phyloP scores from a whole-genome alignment of 495 filamentous ascomycete species.

The Penicillium arizonense region DNA sequence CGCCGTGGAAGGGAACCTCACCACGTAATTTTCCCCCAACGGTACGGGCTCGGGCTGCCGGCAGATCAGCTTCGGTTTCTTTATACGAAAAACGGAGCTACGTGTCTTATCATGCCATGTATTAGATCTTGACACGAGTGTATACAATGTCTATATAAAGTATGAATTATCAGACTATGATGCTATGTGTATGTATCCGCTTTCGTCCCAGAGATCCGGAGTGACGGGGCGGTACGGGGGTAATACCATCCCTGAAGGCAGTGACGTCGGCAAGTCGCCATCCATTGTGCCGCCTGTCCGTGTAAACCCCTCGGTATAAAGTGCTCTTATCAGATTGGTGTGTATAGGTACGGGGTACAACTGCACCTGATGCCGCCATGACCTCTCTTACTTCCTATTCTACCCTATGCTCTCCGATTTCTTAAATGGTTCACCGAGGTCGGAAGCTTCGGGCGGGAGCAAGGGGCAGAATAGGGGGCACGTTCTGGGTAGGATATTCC shows the following conservation, averaged over 20 bases:
- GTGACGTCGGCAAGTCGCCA: constrained; percentile 42
- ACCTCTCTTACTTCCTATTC: background rate
- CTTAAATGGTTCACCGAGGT: constrained; percentile 30
- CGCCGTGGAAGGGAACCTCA: constrained; percentile 14
- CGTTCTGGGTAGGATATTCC: background rate
- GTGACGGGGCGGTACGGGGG: constrained; percentile 1
- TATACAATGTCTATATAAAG: too few relatives aligned
- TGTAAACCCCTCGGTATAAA: constrained; percentile 1
- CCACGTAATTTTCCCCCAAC: constrained; percentile 22
- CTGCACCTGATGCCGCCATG: background rate
- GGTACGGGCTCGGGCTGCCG: constrained; percentile 27
- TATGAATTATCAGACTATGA: too few relatives aligned
- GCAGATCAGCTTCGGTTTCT: constrained; percentile 11
- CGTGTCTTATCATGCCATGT: too few relatives aligned
- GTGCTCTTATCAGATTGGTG: constrained; percentile 1
- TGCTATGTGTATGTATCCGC: background rate
- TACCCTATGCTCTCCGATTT: constrained; percentile 9
- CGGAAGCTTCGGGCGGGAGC: constrained; percentile 13
- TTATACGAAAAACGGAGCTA: background rate
- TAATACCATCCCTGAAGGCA: constrained; percentile 10
- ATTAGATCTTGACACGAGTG: too few relatives aligned
- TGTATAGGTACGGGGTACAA: background rate
- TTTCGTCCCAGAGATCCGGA: background rate
- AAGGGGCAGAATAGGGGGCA: constrained; percentile 10
- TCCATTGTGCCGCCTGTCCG: constrained; percentile 18